Conservation (phyloP, 768 basidiomycete species). For the Trametes maxima region DNA sequence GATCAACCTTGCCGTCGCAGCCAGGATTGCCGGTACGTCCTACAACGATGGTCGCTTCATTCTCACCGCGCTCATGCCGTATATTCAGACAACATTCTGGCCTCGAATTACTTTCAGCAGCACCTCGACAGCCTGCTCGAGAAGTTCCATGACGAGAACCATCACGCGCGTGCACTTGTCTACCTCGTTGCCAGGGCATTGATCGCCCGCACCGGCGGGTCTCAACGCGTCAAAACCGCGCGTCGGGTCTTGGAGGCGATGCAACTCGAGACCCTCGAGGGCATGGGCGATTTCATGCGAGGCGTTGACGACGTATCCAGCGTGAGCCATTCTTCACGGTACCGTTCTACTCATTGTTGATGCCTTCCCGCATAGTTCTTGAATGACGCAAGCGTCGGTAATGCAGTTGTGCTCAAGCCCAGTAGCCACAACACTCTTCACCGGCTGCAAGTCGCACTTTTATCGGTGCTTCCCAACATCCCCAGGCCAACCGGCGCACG, state of each 20-base stretch:
- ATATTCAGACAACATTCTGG: constrained; percentile 57
- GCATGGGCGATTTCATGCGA: constrained; percentile 41
- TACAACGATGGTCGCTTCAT: background rate
- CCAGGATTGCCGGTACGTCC: constrained; percentile 65
- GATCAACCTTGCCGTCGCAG: constrained; percentile 56
- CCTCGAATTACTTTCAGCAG: constrained; percentile 45
- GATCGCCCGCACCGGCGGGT: constrained; percentile 55
- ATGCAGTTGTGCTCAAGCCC: constrained; percentile 58
- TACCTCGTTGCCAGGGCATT: constrained; percentile 68
- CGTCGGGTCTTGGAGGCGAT: constrained; percentile 49
- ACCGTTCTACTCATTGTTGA: background rate
- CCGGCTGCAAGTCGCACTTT: constrained; percentile 59
- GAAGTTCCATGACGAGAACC: constrained; percentile 51
- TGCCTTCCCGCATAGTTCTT: constrained; percentile 41
- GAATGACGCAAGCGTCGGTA: constrained; percentile 47
- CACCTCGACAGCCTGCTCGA: constrained; percentile 53
- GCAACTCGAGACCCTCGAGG: constrained; percentile 47
- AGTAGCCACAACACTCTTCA: constrained; percentile 55
- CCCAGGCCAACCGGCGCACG: constrained; percentile 43
- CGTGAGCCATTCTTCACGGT: constrained; percentile 24
- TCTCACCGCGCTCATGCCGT: no score
- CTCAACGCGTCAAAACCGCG: constrained; percentile 59
- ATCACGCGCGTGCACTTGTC: constrained; percentile 57
- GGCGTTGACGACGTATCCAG: constrained; percentile 33
- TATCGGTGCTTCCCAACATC: constrained; percentile 54